Evolutionary conservation across 352 stramenopile species (phyloP), one percentile per base, ranked within the genome.

Genomic region (Pilasporangium apinafurcum): DNA sequence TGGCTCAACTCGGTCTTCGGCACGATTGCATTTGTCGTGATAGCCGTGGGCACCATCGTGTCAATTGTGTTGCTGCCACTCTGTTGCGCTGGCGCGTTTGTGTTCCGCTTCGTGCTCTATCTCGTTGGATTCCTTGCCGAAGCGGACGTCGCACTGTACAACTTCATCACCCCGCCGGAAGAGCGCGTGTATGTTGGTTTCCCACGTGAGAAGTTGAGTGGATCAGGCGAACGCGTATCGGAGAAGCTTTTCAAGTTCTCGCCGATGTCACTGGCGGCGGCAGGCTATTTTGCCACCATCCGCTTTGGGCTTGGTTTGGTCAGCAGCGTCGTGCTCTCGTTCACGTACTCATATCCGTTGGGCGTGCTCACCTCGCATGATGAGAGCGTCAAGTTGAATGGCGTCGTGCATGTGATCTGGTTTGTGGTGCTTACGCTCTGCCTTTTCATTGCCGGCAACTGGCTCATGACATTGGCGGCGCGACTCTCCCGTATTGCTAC

Each of bases 271-370:
- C 47, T 85, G 29, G 38, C 62, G 6, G 75, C 69, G 12, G 56
- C 65, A 39, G 35, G 83, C 22, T 88, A 86, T 52, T 86, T 88
- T 37, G 47, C 57, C 27, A 77, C 66, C 13, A 53, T 84, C 48
- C 85, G 85, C 59, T 74, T 81, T 18, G 37, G 64, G 17, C 46
- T 84, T 21, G 56, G 62, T 0, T n/a, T 71, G 30, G 36, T 86
- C 27, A 86, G 74, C 34, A 65, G 53, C 36, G 44, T 83, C 28
- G 55, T 64, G 47, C 49, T 85, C 14, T 73, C 63, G 26, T 67
- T 87, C 30, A 49, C 65, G 8, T 70, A 86, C 42, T 76, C 72
- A 18, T 56, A 81, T 24, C 72, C 72, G 0, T 43, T 77, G 8
- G 53, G 63, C 8, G 56, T 63, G 17, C 34, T 82, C 20, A n/a